These are phyloP conservation scores for Pythium scleroteichum DNA, from an alignment of 352 stramenopile genomes.

Conservation along the genomic window DNA sequence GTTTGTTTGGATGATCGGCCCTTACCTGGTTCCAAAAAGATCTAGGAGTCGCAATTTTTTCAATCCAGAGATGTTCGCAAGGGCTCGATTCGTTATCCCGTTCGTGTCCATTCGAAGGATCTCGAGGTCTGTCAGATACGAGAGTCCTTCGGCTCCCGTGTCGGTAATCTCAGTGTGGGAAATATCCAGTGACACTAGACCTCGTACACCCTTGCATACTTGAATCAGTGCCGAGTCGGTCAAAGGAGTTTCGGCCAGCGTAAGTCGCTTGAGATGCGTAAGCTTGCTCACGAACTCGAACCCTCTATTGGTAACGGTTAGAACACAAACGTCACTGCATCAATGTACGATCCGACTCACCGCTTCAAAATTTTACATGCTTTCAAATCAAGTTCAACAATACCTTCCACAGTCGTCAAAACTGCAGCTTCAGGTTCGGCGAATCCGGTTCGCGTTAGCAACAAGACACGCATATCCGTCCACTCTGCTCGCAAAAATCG, in stretches of 20 bases:
- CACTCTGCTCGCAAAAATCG: constrained; percentile 53
- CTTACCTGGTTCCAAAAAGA: constrained; percentile 74
- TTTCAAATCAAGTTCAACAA: constrained; percentile 67
- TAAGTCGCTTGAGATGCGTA: constrained; percentile 50
- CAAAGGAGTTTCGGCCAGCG: constrained; percentile 58
- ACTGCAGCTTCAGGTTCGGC: constrained; percentile 59
- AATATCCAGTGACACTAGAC: constrained; percentile 59
- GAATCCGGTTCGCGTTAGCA: constrained; percentile 65
- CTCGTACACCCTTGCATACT: constrained; percentile 50
- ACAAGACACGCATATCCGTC: constrained; percentile 50
- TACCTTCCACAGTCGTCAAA: constrained; percentile 45
- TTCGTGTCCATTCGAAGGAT: constrained; percentile 64
- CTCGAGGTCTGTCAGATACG: constrained; percentile 51
- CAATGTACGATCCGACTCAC: constrained; percentile 29
- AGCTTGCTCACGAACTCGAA: constrained; percentile 75
- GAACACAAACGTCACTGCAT: background rate
- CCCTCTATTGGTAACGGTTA: constrained; percentile 32
- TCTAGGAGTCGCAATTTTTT: constrained; percentile 58
- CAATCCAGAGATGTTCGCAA: constrained; percentile 58
- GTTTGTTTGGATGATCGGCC: background rate
- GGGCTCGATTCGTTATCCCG: constrained; percentile 62
- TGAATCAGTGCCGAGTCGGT: constrained; percentile 58
- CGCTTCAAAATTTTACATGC: constrained; percentile 72
- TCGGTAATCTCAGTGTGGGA: constrained; percentile 77
- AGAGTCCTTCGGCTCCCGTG: constrained; percentile 45